phyloP scores from a whole-genome alignment of 257 asterid species.

The Paraleonurus japonicus region DNA sequence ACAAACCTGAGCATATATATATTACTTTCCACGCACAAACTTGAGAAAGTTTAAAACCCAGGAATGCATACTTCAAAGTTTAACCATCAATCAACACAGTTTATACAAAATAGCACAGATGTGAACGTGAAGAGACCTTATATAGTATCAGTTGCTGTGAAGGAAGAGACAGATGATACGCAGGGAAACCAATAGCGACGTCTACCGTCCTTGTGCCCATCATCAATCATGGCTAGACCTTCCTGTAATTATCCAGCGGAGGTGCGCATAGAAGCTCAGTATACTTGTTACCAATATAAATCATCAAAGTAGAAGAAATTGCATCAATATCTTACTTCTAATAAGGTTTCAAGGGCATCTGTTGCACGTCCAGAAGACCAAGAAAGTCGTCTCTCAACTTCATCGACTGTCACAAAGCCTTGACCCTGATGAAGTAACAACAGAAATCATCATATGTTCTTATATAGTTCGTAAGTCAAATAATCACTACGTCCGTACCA shows the following conservation, averaged over 20 bases:
- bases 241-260: slow-evolving; percentile 51
- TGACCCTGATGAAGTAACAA: slow-evolving; percentile 54
- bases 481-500: too few species aligned
- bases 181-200: slow-evolving; percentile 95
- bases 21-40: neutral
- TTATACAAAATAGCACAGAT: slow-evolving; percentile 7
- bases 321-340: slow-evolving; percentile 60
- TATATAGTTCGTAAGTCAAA: too few species aligned
- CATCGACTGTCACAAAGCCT: slow-evolving; percentile 90
- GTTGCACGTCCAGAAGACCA: slow-evolving; percentile 93
- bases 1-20: neutral
- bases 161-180: slow-evolving; percentile 62
- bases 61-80: neutral
- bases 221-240: slow-evolving; percentile 90
- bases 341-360: slow-evolving; percentile 85
- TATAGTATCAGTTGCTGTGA: slow-evolving; percentile 40
- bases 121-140: slow-evolving; percentile 27
- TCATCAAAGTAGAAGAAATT: slow-evolving; percentile 2
- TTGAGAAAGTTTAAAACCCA: neutral
- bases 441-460: neutral
- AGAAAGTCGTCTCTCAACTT: slow-evolving; percentile 74
- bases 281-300: neutral
- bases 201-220: slow-evolving; percentile 72
- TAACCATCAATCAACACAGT: neutral
- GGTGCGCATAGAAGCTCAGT: slow-evolving; percentile 2